A percentile compares a stretch with the other conserved stretches of the same genome.
Conservation (phyloP, 805 yeast species). For the Spathaspora boniae region DNA sequence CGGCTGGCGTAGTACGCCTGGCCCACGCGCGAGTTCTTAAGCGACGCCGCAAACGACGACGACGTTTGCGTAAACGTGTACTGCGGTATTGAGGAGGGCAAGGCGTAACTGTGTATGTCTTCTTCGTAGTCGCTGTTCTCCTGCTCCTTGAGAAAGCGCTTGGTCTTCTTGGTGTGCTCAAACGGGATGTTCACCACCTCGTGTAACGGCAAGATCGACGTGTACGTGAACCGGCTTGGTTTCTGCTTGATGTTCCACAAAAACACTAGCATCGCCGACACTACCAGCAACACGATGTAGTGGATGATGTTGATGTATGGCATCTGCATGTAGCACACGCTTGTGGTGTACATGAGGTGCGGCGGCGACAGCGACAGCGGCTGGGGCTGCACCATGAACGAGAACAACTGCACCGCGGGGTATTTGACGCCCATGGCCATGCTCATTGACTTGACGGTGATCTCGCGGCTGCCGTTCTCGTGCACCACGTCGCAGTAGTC, state of each 20-base stretch:
- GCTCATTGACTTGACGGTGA: conserved; percentile 37
- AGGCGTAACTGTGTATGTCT: background rate
- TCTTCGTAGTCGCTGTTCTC: conserved; percentile 15
- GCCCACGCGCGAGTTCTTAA: conserved; percentile 7
- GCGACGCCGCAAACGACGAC: conserved; percentile 2
- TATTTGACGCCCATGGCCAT: conserved; percentile 40
- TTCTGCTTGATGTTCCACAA: conserved; percentile 28
- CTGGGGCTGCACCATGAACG: conserved; percentile 14
- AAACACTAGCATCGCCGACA: conserved; percentile 25
- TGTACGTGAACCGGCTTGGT: conserved; percentile 22
- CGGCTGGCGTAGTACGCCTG: conserved; percentile 1
- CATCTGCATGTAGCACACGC: conserved; percentile 43
- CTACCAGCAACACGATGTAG: conserved; percentile 35
- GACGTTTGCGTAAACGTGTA: conserved; percentile 20
- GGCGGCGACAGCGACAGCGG: too few species aligned
- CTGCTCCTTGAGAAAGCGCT: conserved; percentile 28
- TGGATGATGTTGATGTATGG: conserved; percentile 41
- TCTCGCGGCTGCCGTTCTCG: conserved; percentile 24
- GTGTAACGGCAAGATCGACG: conserved; percentile 19
- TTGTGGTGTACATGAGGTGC: conserved; percentile 32
- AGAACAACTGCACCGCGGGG: conserved; percentile 41
- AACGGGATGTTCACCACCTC: conserved; percentile 5
- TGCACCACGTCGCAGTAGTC: conserved; percentile 86
- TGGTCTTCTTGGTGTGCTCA: conserved; percentile 22
- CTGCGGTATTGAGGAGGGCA: conserved; percentile 15